Conservation (phyloP, 2,329 filamentous ascomycete species). For the Paecilomyces formosus region DNA sequence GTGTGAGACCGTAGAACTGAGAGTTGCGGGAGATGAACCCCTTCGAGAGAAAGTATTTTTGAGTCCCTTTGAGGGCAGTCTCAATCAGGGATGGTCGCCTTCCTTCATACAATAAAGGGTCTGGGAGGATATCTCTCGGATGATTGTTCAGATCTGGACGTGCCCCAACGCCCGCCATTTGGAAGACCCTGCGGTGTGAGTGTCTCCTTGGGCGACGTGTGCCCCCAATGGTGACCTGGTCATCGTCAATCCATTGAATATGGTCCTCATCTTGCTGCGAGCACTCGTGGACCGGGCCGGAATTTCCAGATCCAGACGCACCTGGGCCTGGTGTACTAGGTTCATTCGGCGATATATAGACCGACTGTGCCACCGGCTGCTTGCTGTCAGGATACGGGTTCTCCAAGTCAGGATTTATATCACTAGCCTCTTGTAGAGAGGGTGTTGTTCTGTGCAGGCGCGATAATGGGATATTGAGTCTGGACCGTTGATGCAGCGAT, state of each 20-base stretch:
- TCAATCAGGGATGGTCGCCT: constrained; percentile 13
- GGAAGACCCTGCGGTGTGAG: constrained; percentile 21
- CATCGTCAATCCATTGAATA: constrained; percentile 21
- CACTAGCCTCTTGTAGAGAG: neutral
- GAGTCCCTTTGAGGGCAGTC: constrained; percentile 17
- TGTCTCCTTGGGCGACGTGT: constrained; percentile 5
- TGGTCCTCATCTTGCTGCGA: constrained; percentile 6
- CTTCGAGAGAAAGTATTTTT: constrained; percentile 23
- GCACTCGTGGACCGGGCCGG: constrained; percentile 2
- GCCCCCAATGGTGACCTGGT: constrained; percentile 19
- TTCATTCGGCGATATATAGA: neutral
- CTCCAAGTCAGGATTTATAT: neutral
- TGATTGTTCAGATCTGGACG: constrained; percentile 27
- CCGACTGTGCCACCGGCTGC: neutral
- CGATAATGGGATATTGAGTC: neutral
- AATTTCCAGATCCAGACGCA: neutral
- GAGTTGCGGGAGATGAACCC: constrained; percentile 39
- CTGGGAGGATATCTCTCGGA: constrained; percentile 19
- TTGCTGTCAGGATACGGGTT: neutral
- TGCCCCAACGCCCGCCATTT: constrained; percentile 28
- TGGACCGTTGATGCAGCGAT: constrained; percentile 2
- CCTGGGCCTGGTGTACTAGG: neutral
- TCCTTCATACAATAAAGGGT: constrained; percentile 10
- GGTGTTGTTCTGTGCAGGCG: neutral
- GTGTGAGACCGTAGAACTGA: constrained; percentile 41